Evolutionary conservation across 768 basidiomycete genomes (phyloP).

Genomic region (Naganishia vaughanmartiniae): DNA sequence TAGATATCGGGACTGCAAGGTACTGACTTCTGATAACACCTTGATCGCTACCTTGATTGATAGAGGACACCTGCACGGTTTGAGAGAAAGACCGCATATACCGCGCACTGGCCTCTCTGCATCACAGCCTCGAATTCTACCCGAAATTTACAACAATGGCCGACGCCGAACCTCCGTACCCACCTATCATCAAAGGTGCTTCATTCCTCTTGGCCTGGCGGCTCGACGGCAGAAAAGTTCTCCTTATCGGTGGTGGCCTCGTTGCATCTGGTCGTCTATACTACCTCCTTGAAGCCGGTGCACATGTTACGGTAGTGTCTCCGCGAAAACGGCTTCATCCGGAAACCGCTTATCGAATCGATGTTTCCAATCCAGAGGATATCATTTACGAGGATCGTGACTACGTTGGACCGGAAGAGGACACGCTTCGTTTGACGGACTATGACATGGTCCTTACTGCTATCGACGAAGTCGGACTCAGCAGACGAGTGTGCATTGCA

Average conservation of each 20-base stretch:
- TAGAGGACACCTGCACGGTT: too few relatives aligned
- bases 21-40: background rate
- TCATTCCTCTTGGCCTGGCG: conserved; percentile 93
- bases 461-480: conserved; percentile 75
- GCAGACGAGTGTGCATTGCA: conserved; percentile 67
- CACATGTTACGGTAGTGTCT: conserved; percentile 71
- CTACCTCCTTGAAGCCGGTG: conserved; percentile 77
- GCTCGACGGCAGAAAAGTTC: conserved; percentile 74
- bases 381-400: conserved; percentile 71
- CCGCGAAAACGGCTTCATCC: conserved; percentile 66
- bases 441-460: conserved; percentile 87
- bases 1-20: background rate
- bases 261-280: conserved; percentile 85
- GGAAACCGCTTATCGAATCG: conserved; percentile 51
- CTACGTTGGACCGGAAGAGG: conserved; percentile 56
- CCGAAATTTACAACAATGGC: background rate
- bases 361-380: conserved; percentile 56
- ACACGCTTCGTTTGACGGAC: conserved; percentile 62
- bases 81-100: too few relatives aligned
- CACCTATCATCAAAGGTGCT: conserved; percentile 56
- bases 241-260: conserved; percentile 90
- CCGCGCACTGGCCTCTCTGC: too few relatives aligned
- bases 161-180: conserved; percentile 28
- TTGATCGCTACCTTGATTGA: too few relatives aligned
- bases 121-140: too few relatives aligned